Evolutionary conservation across 257 asterid species (phyloP).

Genomic region (Nicotiana undulata): DNA sequence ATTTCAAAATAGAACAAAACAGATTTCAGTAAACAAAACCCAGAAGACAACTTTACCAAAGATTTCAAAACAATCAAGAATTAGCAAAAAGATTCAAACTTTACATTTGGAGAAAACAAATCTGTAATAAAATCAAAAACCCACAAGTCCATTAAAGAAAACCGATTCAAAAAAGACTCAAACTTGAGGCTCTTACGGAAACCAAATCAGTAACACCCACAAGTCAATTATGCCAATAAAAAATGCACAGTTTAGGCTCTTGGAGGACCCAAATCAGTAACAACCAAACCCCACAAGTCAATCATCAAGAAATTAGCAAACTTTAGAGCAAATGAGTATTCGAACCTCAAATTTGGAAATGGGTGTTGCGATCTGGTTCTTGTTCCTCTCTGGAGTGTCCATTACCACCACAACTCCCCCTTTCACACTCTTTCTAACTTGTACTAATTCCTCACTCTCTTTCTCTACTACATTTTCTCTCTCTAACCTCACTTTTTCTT

Average conservation of each 20-base stretch:
- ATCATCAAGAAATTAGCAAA: background rate
- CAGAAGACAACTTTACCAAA: background rate
- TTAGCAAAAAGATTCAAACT: background rate
- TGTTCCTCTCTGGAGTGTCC: slow-evolving; percentile 89
- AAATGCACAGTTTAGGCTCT: background rate
- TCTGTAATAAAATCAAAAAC: slow-evolving; percentile 1
- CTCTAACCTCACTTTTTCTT: slow-evolving; percentile 9
- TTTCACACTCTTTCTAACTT: background rate
- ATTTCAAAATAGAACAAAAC: slow-evolving; percentile 1
- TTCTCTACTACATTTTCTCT: slow-evolving; percentile 7
- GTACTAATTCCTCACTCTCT: slow-evolving; percentile 24
- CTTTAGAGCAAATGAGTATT: background rate
- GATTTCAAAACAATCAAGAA: slow-evolving; percentile 6
- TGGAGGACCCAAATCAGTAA: too few species aligned
- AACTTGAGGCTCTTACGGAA: background rate
- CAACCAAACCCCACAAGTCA: background rate
- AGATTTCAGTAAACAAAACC: background rate
- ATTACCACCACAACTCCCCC: slow-evolving; percentile 41
- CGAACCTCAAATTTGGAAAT: slow-evolving; percentile 65
- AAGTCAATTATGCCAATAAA: background rate
- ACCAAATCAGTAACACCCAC: background rate
- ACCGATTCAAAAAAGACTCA: background rate
- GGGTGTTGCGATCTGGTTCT: slow-evolving; percentile 64
- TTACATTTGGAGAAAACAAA: slow-evolving; percentile 11
- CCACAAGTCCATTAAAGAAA: slow-evolving; percentile 18